These are phyloP conservation scores for Isoetes taiwanensis DNA, from an alignment of 75 land plant species.

Conservation along the genomic window DNA sequence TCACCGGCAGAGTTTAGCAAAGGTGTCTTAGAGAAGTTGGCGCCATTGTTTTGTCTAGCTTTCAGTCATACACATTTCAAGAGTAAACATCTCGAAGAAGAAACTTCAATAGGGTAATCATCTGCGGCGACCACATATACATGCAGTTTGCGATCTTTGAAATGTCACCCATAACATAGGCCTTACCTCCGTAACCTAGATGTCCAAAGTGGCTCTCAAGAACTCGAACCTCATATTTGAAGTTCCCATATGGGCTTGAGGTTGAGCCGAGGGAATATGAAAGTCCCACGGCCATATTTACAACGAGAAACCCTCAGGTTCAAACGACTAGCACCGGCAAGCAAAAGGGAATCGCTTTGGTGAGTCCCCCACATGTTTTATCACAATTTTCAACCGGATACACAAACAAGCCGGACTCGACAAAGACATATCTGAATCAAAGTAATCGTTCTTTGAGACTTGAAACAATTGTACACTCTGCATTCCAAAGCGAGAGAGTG, in stretches of 20 bases:
- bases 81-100: constrained; percentile 17
- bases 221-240: constrained; percentile 38
- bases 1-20: constrained; percentile 21
- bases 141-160: constrained; percentile 49
- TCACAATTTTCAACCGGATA: constrained; percentile 38
- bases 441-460: constrained; percentile 32
- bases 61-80: constrained; percentile 84
- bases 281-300: constrained; percentile 46
- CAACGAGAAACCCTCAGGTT: constrained; percentile 23
- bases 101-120: not conserved
- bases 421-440: constrained; percentile 61
- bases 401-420: constrained; percentile 61
- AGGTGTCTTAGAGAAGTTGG: constrained; percentile 38
- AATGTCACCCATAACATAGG: constrained; percentile 41
- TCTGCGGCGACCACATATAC: constrained; percentile 40
- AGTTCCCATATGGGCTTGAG: constrained; percentile 44
- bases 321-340: constrained; percentile 18
- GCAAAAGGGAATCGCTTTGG: constrained; percentile 28
- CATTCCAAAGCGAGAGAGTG: constrained; percentile 31
- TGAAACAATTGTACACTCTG: constrained; percentile 50
- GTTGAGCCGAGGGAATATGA: constrained; percentile 54
- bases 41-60: constrained; percentile 34
- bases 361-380: constrained; percentile 68
- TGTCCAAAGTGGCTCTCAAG: constrained; percentile 32
- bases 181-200: constrained; percentile 28